These are phyloP conservation scores for Eucalyptus sp. DNA, from an alignment of 345 rosid genomes.

Conservation along the genomic window DNA sequence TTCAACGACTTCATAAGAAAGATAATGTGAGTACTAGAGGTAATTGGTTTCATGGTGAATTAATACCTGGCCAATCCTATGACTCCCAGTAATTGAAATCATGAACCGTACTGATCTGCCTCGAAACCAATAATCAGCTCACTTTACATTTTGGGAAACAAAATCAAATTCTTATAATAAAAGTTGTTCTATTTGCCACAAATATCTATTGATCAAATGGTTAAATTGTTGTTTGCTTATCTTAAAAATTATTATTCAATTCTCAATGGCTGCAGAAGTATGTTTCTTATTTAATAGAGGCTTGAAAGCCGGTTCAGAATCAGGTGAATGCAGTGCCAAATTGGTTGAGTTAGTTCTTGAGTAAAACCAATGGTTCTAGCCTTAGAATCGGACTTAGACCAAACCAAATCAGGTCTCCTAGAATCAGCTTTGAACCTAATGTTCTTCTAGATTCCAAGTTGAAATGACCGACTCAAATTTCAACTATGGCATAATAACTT, in stretches of 20 bases:
- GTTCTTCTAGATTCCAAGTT: not conserved
- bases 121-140: not conserved
- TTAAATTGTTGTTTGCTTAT: not conserved
- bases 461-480: not conserved
- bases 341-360: not conserved
- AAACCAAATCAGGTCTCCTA: not conserved
- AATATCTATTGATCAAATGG: not conserved
- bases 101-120: rapidly evolving
- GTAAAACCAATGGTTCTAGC: not conserved
- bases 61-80: not conserved
- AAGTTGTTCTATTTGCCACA: not conserved
- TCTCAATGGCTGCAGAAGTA: not conserved
- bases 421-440: not conserved
- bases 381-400: not conserved
- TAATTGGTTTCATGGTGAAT: not conserved
- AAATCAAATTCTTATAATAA: not conserved
- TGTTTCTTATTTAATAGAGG: not conserved
- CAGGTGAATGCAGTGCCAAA: not conserved
- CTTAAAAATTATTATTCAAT: not conserved
- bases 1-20: not conserved
- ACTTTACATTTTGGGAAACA: not conserved
- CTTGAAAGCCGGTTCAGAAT: not conserved
- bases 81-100: not conserved
- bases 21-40: not conserved
- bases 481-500: not conserved